Percentiles rank a stretch among this genome's conserved stretches.
These are phyloP conservation scores for Nidularia sp. DNA, from an alignment of 768 basidiomycete genomes.

Conservation along the genomic window DNA sequence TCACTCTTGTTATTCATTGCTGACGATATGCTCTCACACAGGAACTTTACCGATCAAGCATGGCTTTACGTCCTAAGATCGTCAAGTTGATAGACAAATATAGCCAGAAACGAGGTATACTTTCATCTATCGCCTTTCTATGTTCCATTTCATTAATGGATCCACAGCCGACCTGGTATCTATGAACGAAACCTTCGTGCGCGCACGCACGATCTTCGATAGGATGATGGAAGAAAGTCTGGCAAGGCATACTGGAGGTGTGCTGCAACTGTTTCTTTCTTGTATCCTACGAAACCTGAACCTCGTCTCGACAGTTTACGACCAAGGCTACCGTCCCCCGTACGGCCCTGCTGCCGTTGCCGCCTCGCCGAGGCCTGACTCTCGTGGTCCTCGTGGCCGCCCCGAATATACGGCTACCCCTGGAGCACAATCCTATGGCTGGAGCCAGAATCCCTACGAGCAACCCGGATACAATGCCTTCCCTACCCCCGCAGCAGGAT, in stretches of 20 bases:
- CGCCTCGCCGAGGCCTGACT: conserved; percentile 12
- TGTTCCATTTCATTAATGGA: background rate
- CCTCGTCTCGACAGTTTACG: conserved; percentile 42
- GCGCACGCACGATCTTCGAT: conserved; percentile 87
- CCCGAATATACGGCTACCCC: conserved; percentile 6
- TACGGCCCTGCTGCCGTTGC: conserved; percentile 5
- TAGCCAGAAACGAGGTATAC: conserved; percentile 78
- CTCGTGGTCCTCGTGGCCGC: conserved; percentile 12
- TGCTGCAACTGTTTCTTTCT: conserved; percentile 10
- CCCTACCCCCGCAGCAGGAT: conserved; percentile 9
- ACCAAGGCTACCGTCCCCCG: conserved; percentile 29
- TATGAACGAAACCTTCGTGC: conserved; percentile 93
- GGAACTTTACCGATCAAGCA: conserved; percentile 88
- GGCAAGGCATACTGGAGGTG: conserved; percentile 66
- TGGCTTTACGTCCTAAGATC: conserved; percentile 90
- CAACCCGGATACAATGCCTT: conserved; percentile 33
- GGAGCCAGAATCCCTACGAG: conserved; percentile 44
- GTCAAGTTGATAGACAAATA: conserved; percentile 97
- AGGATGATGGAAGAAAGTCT: conserved; percentile 91
- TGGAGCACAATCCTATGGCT: conserved; percentile 42
- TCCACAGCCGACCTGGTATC: conserved; percentile 81
- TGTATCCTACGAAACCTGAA: conserved; percentile 5
- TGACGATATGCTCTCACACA: conserved; percentile 21
- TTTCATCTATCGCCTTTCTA: background rate
- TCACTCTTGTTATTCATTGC: too few relatives aligned